phyloP scores from a whole-genome alignment of 495 filamentous ascomycete genomes.

The Coniosporium apollinis region DNA sequence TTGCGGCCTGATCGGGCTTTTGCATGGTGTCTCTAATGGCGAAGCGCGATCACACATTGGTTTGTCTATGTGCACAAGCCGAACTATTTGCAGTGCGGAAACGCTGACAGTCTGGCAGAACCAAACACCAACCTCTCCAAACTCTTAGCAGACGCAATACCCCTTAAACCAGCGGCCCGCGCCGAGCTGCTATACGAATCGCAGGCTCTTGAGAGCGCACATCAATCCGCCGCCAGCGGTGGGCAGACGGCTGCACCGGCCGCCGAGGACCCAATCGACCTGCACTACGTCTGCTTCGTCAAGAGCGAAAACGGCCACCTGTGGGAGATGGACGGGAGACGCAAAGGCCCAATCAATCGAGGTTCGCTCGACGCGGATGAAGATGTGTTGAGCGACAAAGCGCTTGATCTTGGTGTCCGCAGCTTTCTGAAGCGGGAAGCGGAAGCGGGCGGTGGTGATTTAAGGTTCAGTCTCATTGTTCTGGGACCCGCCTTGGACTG shows the following conservation, averaged over 20 bases:
- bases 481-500: conserved; percentile 26
- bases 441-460: conserved; percentile 27
- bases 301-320: conserved; percentile 23
- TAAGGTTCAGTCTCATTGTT: conserved; percentile 40
- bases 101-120: conserved; percentile 9
- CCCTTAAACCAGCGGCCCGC: conserved; percentile 24
- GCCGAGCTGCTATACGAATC: conserved; percentile 25
- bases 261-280: conserved; percentile 21
- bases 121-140: conserved; percentile 14
- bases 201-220: conserved; percentile 23
- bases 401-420: conserved; percentile 43
- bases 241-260: conserved; percentile 24
- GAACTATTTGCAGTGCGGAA: background rate
- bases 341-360: conserved; percentile 59
- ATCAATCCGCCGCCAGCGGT: conserved; percentile 17
- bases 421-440: conserved; percentile 36
- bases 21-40: conserved; percentile 41
- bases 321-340: conserved; percentile 26
- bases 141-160: conserved; percentile 23
- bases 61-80: conserved; percentile 6
- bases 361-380: conserved; percentile 43
- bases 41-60: conserved; percentile 26
- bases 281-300: conserved; percentile 29
- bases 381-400: conserved; percentile 52
- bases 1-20: conserved; percentile 45